Evolutionary conservation across 306 rosid genomes (phyloP).

Genomic region (Glycyrrhiza uralensis): DNA sequence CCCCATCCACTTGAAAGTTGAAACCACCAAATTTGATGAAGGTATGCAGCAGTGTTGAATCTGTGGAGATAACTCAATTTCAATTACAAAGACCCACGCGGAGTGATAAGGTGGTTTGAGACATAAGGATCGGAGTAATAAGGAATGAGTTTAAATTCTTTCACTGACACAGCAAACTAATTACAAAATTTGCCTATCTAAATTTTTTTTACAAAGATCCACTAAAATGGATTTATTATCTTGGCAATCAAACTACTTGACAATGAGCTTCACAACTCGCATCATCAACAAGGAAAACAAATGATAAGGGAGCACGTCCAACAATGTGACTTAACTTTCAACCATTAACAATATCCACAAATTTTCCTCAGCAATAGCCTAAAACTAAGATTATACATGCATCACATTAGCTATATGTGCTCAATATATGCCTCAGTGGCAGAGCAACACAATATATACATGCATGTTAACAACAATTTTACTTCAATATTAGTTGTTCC

Average conservation of each 20-base stretch:
- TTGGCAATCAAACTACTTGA: background rate
- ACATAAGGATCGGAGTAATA: too few species aligned
- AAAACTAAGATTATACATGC: background rate
- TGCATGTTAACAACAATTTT: background rate
- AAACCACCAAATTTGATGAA: constrained; percentile 98
- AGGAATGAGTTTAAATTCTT: too few species aligned
- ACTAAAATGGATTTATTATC: background rate
- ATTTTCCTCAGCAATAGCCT: constrained; percentile 16
- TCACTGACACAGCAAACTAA: too few species aligned
- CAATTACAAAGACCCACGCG: constrained; percentile 6
- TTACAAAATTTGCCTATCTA: too few species aligned
- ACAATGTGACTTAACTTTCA: background rate
- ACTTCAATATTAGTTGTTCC: background rate
- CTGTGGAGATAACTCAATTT: constrained; percentile 39
- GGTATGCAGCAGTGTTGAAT: constrained; percentile 68
- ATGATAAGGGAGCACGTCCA: background rate
- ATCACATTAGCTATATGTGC: background rate
- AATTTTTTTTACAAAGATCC: constrained; percentile 3
- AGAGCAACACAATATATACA: background rate
- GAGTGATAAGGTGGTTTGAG: too few species aligned
- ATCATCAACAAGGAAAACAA: constrained; percentile 14
- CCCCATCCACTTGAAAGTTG: constrained; percentile 94
- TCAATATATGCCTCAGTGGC: background rate
- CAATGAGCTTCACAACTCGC: background rate
- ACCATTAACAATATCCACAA: background rate